Evolutionary conservation across 768 basidiomycete genomes (phyloP).

Genomic region (Ramaria rubella): DNA sequence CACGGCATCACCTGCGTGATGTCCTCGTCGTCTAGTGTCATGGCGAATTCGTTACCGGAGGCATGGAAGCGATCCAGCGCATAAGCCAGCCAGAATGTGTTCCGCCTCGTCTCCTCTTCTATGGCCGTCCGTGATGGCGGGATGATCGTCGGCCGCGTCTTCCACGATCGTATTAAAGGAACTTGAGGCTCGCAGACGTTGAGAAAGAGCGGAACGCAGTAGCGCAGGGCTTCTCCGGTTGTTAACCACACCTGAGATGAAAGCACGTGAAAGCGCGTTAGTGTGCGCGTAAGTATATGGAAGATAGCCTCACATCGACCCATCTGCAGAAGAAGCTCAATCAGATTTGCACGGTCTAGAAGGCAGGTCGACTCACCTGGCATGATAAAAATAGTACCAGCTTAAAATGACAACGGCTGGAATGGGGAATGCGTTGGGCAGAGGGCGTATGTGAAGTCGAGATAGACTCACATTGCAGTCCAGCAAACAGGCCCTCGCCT

Average conservation of each 20-base stretch:
- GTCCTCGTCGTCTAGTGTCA: constrained; percentile 66
- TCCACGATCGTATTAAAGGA: constrained; percentile 63
- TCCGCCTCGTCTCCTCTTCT: constrained; percentile 67
- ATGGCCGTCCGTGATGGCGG: constrained; percentile 51
- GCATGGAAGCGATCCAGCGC: constrained; percentile 61
- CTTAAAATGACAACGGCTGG: constrained; percentile 56
- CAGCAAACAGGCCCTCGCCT: constrained; percentile 51
- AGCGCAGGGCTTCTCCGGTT: constrained; percentile 50
- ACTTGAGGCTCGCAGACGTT: constrained; percentile 45
- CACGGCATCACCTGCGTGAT: constrained; percentile 66
- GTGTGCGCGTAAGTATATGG: neutral
- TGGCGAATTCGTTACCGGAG: constrained; percentile 64
- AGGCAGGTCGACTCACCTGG: constrained; percentile 39
- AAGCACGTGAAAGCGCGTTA: no score
- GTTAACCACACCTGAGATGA: constrained; percentile 48
- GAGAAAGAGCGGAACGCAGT: constrained; percentile 60
- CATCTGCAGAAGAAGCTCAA: constrained; percentile 39
- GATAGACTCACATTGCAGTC: constrained; percentile 49
- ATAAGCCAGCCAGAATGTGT: constrained; percentile 70
- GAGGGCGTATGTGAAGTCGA: neutral
- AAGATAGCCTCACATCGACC: constrained; percentile 50
- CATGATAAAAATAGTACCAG: constrained; percentile 73
- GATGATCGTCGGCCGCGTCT: constrained; percentile 50
- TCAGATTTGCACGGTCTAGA: constrained; percentile 5
- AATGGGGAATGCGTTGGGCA: neutral